phyloP scores from a whole-genome alignment of 176 grass and related monocot genomes.

The Eleusine coracana region DNA sequence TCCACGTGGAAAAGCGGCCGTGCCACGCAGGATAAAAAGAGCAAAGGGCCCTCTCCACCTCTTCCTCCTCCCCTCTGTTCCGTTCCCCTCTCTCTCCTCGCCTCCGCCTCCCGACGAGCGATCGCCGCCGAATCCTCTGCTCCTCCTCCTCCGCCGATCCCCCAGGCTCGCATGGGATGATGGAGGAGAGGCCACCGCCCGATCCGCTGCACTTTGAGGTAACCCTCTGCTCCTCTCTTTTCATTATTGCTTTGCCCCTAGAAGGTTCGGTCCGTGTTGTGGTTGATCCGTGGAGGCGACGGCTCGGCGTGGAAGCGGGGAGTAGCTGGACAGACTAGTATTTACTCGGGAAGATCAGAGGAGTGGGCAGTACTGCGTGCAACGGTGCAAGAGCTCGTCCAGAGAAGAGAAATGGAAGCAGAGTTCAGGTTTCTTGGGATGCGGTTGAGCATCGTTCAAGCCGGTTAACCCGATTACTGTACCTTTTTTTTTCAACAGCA shows the following conservation, averaged over 20 bases:
- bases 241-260: background rate
- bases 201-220: slow-evolving; percentile 25
- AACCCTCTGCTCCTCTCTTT: background rate
- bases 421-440: background rate
- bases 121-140: background rate
- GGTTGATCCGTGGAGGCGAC: background rate
- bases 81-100: background rate
- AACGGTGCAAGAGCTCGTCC: background rate
- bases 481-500: background rate
- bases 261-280: background rate
- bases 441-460: background rate
- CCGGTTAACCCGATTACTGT: background rate
- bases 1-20: slow-evolving; percentile 50
- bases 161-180: background rate
- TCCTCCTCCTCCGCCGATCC: no score
- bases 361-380: background rate
- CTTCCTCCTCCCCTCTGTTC: no score
- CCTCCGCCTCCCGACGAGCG: background rate
- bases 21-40: slow-evolving; percentile 51
- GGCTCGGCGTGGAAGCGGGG: background rate
- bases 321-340: background rate
- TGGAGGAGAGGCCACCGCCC: background rate
- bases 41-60: background rate
- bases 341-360: background rate
- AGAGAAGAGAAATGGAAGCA: background rate